Percentiles rank a stretch among this genome's conserved stretches.
These are phyloP conservation scores for Macrotyloma uniflorum DNA, from an alignment of 306 rosid species.

Conservation along the genomic window DNA sequence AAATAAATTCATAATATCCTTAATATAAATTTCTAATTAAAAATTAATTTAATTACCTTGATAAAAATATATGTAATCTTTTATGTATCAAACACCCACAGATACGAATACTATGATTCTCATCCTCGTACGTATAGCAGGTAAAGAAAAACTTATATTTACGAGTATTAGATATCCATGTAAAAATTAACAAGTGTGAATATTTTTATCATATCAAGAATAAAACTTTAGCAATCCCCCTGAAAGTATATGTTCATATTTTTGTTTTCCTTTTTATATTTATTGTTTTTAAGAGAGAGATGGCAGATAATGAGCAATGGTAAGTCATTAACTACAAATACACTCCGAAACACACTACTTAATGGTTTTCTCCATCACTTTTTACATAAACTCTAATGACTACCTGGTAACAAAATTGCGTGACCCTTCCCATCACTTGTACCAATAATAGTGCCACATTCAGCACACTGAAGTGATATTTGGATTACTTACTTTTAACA, in stretches of 20 bases:
- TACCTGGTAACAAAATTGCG: slow-evolving; percentile 41
- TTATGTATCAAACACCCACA: no score
- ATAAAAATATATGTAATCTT: no score
- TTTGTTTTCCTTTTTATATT: neutral
- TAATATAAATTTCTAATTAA: no score
- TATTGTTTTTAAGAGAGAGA: neutral
- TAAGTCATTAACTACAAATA: slow-evolving; percentile 23
- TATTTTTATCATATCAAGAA: no score
- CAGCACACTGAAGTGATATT: slow-evolving; percentile 17
- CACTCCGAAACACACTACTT: slow-evolving; percentile 11
- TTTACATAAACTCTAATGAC: slow-evolving; percentile 34
- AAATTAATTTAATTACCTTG: no score
- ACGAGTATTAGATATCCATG: no score
- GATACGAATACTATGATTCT: no score
- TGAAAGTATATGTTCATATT: neutral
- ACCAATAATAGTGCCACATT: slow-evolving; percentile 22
- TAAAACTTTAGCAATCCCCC: no score
- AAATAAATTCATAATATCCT: no score
- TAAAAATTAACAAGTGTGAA: no score
- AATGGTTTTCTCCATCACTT: slow-evolving; percentile 20
- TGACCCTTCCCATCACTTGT: neutral
- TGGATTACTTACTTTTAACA: neutral
- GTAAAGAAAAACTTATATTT: no score
- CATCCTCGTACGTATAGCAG: no score
- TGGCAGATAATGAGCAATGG: neutral